Percentiles rank a stretch among this genome's conserved stretches.
Conservation (phyloP, 352 stramenopile species). For the Pythium diclinum region DNA sequence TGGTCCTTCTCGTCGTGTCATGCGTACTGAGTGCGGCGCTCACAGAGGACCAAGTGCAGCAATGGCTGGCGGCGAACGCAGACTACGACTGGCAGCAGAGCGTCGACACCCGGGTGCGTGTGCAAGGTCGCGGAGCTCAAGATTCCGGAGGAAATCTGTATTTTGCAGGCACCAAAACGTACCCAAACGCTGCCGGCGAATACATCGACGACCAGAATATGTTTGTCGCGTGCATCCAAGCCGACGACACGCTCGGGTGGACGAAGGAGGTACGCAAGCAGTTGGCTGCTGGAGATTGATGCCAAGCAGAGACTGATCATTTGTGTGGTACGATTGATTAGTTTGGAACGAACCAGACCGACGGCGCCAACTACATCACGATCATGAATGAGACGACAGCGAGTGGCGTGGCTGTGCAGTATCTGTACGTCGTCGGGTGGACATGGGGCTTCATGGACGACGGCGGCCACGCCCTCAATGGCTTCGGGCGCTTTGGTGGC, state of each 20-base stretch:
- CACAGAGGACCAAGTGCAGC: constrained; percentile 35
- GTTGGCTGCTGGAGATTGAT: background rate
- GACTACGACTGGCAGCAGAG: constrained; percentile 57
- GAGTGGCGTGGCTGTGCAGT: constrained; percentile 19
- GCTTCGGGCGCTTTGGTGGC: constrained; percentile 64
- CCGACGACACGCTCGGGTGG: constrained; percentile 44
- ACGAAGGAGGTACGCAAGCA: constrained; percentile 39
- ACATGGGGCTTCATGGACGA: constrained; percentile 77
- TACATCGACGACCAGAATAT: constrained; percentile 40
- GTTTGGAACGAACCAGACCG: constrained; percentile 50
- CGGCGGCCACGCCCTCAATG: constrained; percentile 58
- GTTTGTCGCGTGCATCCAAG: constrained; percentile 52
- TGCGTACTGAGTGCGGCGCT: constrained; percentile 17
- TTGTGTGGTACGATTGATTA: constrained; percentile 12
- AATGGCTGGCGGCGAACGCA: constrained; percentile 38
- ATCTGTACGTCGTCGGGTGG: constrained; percentile 60
- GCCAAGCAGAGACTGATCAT: background rate
- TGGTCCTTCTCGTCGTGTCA: background rate
- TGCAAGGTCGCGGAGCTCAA: constrained; percentile 35
- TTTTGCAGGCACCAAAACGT: constrained; percentile 52
- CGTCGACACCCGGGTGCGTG: constrained; percentile 35
- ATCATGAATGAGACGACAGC: constrained; percentile 46
- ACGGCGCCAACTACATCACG: constrained; percentile 50
- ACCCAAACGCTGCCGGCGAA: constrained; percentile 15
- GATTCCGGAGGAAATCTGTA: constrained; percentile 52